Evolutionary conservation across 2,329 filamentous ascomycete species (phyloP), one percentile per base, ranked within the genome.

Genomic region (Cladosporium colombiae): DNA sequence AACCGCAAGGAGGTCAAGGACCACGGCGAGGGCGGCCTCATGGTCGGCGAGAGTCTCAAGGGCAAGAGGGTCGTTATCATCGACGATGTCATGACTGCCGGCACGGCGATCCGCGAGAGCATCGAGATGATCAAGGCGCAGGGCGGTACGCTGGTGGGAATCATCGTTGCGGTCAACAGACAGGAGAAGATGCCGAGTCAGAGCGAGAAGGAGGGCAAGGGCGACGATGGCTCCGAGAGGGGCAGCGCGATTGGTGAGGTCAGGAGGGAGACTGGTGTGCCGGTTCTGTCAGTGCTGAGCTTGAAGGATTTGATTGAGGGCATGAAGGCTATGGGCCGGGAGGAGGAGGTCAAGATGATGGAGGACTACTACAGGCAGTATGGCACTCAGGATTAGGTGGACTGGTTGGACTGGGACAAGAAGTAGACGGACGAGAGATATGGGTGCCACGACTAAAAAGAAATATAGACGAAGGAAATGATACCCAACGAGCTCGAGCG

Each of bases 1-100:
- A 96, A 98, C 81, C 88, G 95, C 75, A 98, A 98, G 81, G 95
- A 98, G 81, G 91, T 89, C 74, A 98, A 98, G 83, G 91, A 92
- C 75, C 94, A 98, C 78, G 94, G 95, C 53, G 95, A 99, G 80
- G 94, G 94, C 37, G 94, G 95, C 53, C 91, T 87, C 77, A 96
- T 98, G 74, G 93, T 98, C 16, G 95, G 95, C 13, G 91, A 92
- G 33, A 85, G 89, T 7, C 82, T 98, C 74, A 90, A 91, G 80
- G 93, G 91, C 63, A 93, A 95, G 85, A 87, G 86, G 67, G 88
- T 97, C 18, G 84, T 99, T 37, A 91, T 99, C 72, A 89, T 99
- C 49, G 95, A 99, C 82, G 95, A 98, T 80, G 94, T 99, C 65
- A 94, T 98, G 74, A 97, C 93, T 0, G 94, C 93, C 0, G 95